Base-by-base conservation (phyloP, 768 basidiomycete genomes). In the Podaxis rugospora region DNA sequence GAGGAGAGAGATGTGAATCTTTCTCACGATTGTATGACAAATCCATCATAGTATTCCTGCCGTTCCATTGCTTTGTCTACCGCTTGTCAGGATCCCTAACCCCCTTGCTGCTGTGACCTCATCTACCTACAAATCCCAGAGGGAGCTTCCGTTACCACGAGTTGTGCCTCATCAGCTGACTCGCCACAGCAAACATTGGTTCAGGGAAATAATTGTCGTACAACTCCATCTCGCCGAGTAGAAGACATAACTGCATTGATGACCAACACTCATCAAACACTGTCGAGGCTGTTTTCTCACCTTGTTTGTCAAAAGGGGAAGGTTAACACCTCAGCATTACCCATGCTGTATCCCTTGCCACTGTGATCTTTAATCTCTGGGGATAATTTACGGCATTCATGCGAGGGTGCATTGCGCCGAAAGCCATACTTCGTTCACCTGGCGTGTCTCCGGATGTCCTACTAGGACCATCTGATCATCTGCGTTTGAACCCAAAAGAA, bases 1-100 rank as follows among this genome's bases (percentile, higher is more conserved):
- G 18, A 44, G 5, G 14, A 5, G 42, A 44, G 42, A 57, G 55
- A 57, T 49, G 27, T 18, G 16, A 18, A 36, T 9, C 6, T 27
- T 53, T 59, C 58, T 35, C 58, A 59, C 58, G 40, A n/a, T 13
- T 44, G 18, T 9, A 18, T 44, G 42, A 44, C 42, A 16, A 44
- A 44, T 44, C n/a, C 42, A 44, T 7, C 9, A 1, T 14, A 6
- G 14, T 32, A 5, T 9, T n/a, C 18, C 42, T 7, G 6, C n/a
- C 9, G 42, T 44, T 18, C 40, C 40, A 7, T 44, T 1, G 18
- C 18, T 18, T 44, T 18, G n/a, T 18, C 42, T 44, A n/a, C 42
- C 2, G 6, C n/a, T 18, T 18, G 18, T 44, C n/a, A 44, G n/a
- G n/a, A 18, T 18, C 42, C 16, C 9, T 18, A 44, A 16, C 16